Conservation (phyloP, 148 eudicot species). For the Amaranthus hypochondriacus region DNA sequence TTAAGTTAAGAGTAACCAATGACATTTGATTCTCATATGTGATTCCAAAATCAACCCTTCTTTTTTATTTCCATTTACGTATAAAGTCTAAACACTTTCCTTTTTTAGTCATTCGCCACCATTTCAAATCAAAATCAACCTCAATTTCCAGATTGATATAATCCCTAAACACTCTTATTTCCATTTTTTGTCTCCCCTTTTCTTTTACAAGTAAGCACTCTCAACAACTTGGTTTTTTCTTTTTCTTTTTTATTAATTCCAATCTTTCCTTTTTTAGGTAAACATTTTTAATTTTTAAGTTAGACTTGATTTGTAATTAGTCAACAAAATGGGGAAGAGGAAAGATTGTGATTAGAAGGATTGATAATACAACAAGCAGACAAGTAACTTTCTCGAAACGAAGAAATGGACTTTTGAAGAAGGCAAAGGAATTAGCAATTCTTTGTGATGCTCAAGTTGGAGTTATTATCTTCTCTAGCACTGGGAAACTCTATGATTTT, state of each 20-base stretch:
- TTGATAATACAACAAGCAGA: slow-evolving; percentile 56
- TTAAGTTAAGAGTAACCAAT: slow-evolving; percentile 29
- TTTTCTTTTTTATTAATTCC: slow-evolving; percentile 8
- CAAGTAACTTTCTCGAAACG: slow-evolving; percentile 66
- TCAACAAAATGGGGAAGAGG: slow-evolving; percentile 50
- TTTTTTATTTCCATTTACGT: slow-evolving; percentile 14
- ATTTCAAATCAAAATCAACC: slow-evolving; percentile 27
- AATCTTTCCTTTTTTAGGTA: slow-evolving; percentile 4
- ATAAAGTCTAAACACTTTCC: slow-evolving; percentile 25
- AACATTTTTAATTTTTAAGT: neutral
- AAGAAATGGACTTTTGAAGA: slow-evolving; percentile 58
- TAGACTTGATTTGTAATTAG: neutral
- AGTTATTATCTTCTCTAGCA: slow-evolving; percentile 56
- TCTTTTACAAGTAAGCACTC: neutral
- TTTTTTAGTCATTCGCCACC: slow-evolving; percentile 22
- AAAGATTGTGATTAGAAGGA: slow-evolving; percentile 56
- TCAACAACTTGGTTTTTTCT: neutral
- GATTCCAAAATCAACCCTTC: slow-evolving; percentile 20
- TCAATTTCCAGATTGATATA: slow-evolving; percentile 17
- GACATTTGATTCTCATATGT: slow-evolving; percentile 20
- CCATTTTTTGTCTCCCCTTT: slow-evolving; percentile 2
- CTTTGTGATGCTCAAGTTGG: slow-evolving; percentile 60
- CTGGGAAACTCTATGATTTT: slow-evolving; percentile 54
- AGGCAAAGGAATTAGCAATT: slow-evolving; percentile 55
- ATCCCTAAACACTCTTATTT: neutral